phyloP scores from a whole-genome alignment of 352 stramenopile genomes.

The Phytophthora idaei region DNA sequence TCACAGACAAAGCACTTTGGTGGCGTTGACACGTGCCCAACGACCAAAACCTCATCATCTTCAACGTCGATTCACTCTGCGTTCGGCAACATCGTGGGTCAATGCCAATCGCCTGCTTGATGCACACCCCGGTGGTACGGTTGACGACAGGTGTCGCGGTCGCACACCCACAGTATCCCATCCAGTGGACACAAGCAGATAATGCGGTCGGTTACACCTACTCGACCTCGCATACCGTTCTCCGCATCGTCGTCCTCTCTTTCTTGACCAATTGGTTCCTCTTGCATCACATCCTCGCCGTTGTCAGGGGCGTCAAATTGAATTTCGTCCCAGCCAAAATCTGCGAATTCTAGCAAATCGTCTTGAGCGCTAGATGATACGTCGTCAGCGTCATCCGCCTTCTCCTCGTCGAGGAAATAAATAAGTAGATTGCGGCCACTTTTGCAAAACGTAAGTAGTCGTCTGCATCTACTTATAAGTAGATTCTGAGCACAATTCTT shows the following conservation, averaged over 20 bases:
- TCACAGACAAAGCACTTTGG: background rate
- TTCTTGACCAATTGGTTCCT: background rate
- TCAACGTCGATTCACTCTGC: background rate
- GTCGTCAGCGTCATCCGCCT: background rate
- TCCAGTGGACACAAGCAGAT: conserved; percentile 2
- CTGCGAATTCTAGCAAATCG: background rate
- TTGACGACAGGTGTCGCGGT: background rate
- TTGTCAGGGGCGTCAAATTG: background rate
- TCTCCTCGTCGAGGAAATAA: too few species aligned
- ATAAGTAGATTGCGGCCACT: too few species aligned
- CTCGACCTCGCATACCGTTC: background rate
- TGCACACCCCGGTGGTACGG: conserved; percentile 2
- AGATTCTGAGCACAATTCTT: too few species aligned
- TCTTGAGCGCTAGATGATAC: background rate
- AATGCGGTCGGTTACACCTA: background rate
- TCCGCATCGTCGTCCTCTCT: too few species aligned
- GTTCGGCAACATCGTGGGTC: background rate
- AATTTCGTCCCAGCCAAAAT: background rate
- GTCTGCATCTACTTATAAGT: too few species aligned
- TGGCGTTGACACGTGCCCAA: background rate
- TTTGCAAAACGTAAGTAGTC: too few species aligned
- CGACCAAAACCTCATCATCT: conserved; percentile 3
- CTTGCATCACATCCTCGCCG: background rate
- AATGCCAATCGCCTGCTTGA: background rate
- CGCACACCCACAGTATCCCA: background rate